Evolutionary conservation across 2,329 filamentous ascomycete species (phyloP).

Genomic region (Alternaria ventricosa): DNA sequence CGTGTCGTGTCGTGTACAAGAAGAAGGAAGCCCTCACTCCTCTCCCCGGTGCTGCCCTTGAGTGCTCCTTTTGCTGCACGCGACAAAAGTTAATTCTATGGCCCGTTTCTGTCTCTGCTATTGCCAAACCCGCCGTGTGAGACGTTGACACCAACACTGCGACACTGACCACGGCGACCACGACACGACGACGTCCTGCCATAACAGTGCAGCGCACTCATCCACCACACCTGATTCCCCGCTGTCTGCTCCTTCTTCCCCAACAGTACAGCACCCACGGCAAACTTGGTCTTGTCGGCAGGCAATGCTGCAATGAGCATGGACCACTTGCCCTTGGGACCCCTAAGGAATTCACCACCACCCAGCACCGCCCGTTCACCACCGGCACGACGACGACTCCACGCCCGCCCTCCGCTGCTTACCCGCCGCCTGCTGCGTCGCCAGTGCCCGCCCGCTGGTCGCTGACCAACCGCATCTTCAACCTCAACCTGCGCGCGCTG

Average conservation of each 20-base stretch:
- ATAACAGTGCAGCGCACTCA: not conserved
- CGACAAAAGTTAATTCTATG: conserved; percentile 1
- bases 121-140: conserved; percentile 1
- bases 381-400: conserved; percentile 33
- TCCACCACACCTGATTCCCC: not conserved
- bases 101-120: not conserved
- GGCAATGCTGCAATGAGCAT: conserved; percentile 20
- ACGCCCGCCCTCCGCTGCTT: conserved; percentile 36
- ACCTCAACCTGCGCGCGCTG: conserved; percentile 39
- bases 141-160: conserved; percentile 5
- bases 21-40: conserved; percentile 8
- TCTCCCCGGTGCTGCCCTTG: too few species aligned
- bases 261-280: not conserved
- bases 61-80: not conserved
- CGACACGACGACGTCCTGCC: not conserved
- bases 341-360: conserved; percentile 17
- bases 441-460: conserved; percentile 47
- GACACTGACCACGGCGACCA: not conserved
- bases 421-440: conserved; percentile 32
- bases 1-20: conserved; percentile 15
- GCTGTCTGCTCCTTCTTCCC: not conserved
- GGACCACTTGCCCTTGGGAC: conserved; percentile 14
- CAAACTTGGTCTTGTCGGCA: not conserved
- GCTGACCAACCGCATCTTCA: conserved; percentile 52
- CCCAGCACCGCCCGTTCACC: conserved; percentile 11